A percentile compares a stretch with the other conserved stretches of the same genome.
These are phyloP conservation scores for Elasticomyces elasticus DNA, from an alignment of 495 filamentous ascomycete genomes.

Conservation along the genomic window DNA sequence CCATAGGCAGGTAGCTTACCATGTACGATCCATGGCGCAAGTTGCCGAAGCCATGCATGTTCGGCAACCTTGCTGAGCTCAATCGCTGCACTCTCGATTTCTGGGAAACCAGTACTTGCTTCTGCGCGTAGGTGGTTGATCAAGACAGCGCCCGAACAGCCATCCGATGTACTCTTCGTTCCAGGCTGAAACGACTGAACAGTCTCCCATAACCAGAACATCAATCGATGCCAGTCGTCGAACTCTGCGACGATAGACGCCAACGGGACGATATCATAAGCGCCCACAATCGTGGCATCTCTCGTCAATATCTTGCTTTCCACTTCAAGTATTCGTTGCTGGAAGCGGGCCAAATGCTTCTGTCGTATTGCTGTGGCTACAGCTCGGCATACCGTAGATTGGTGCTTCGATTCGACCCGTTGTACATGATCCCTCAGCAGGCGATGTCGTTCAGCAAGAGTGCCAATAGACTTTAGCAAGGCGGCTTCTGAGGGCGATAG, in stretches of 20 bases:
- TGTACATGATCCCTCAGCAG: constrained; percentile 52
- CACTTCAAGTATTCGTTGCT: constrained; percentile 71
- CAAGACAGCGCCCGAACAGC: constrained; percentile 53
- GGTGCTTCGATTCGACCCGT: constrained; percentile 56
- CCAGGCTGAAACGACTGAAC: constrained; percentile 50
- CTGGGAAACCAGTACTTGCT: constrained; percentile 76
- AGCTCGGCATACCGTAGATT: constrained; percentile 72
- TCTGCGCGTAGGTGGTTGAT: constrained; percentile 66
- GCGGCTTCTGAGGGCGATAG: constrained; percentile 72
- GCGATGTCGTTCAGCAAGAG: constrained; percentile 66
- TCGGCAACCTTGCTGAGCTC: constrained; percentile 69
- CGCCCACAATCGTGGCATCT: constrained; percentile 67
- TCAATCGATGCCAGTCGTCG: constrained; percentile 65
- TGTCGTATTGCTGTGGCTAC: constrained; percentile 72
- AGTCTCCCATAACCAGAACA: constrained; percentile 81
- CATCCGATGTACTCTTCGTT: background rate
- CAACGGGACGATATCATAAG: constrained; percentile 83
- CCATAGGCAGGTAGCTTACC: constrained; percentile 68
- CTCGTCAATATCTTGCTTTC: constrained; percentile 64
- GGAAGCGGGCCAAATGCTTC: constrained; percentile 66
- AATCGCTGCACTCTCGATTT: constrained; percentile 65
- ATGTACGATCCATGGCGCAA: constrained; percentile 82
- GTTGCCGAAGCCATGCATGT: constrained; percentile 79
- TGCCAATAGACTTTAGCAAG: constrained; percentile 64
- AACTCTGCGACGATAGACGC: constrained; percentile 78